Conservation (phyloP, 2,329 filamentous ascomycete species). For the Neurospora sp. region DNA sequence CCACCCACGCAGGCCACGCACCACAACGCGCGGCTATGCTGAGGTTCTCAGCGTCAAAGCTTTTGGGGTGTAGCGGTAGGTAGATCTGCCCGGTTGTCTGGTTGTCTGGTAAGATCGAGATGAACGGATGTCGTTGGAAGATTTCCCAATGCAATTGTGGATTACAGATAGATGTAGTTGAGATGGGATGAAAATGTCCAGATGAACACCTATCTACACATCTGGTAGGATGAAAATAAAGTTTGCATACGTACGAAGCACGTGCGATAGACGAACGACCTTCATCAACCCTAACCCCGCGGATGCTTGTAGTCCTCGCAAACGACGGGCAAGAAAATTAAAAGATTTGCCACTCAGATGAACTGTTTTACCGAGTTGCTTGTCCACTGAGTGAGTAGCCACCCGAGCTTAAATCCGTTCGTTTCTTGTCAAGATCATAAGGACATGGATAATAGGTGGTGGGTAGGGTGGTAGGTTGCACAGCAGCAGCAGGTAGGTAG, state of each 20-base stretch:
- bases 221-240: neutral
- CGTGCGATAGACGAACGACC: neutral
- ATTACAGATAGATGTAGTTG: neutral
- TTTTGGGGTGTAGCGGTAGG: neutral
- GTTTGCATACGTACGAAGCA: neutral
- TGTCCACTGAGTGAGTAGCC: neutral
- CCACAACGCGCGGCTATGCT: neutral
- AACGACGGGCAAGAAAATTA: neutral
- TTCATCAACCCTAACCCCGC: neutral
- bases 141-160: neutral
- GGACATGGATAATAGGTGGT: neutral
- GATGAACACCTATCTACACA: neutral
- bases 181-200: neutral
- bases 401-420: neutral
- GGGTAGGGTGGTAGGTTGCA: neutral
- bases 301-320: neutral
- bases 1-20: neutral
- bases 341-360: neutral
- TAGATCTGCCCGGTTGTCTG: neutral
- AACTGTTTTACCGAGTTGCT: neutral
- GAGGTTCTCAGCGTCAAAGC: neutral
- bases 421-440: neutral
- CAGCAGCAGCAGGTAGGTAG: neutral
- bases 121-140: neutral
- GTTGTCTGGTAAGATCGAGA: neutral